Evolutionary conservation across 176 grass and related monocot species (phyloP), one percentile per base, ranked within the genome.

Genomic region (Juncus inflexus): DNA sequence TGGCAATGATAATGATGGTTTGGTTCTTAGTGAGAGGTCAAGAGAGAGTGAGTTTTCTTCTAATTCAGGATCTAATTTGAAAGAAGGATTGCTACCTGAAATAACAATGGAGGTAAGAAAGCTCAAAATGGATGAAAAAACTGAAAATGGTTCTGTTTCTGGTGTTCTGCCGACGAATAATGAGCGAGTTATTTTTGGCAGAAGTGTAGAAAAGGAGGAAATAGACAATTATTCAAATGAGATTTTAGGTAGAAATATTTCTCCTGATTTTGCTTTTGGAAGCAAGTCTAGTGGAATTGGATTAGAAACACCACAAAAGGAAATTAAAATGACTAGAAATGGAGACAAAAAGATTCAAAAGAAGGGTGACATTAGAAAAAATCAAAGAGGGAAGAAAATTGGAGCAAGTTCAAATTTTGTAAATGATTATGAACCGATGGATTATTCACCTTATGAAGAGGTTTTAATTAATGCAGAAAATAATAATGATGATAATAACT

Each of bases 231-330:
- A 42, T 51, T 35, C 63, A 50, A 61, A 12, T 57, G 40, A 37
- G 14, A 64, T 15, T 19, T 6, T 12, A n/a, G 7, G 50, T 37
- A 39, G 35, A 14, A 38, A 37, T 40, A 6, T 12, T 52, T 54
- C 11, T 55, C 65, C 50, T 37, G 35, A n/a, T 68, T 68, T 68
- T 68, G 65, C 65, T 54, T 68, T 68, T 51, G 54, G 50, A 28
- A 68, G 47, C 9, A 68, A 68, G 40, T 55, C n/a, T 50, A n/a
- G 65, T 54, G 50, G 19, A 28, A 28, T 28, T 28, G 19, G 65
- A 6, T 68, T 37, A 12, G 65, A 68, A 55, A 11, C 3, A 8
- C 35, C 5, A 8, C 12, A 39, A 38, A 67, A 52, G 28, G 65
- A 54, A 53, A 38, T 5, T 69, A 69, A 69, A 40, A 37, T 47